Conservation (phyloP, 345 rosid genomes). For the Citrus mangshanensis region DNA sequence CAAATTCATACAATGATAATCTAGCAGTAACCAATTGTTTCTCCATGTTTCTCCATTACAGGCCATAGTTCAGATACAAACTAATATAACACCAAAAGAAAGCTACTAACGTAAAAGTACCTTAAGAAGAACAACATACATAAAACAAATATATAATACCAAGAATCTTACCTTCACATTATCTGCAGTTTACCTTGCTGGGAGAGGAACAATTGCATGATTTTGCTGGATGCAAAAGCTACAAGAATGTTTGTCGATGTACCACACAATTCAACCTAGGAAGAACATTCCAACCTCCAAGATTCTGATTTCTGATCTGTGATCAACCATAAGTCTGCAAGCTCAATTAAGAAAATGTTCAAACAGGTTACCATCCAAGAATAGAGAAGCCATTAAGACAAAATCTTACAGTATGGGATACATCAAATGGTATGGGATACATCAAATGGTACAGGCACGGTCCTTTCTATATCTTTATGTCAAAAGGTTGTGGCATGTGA, state of each 20-base stretch:
- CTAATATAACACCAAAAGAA: background rate
- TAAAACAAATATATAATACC: background rate
- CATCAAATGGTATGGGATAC: background rate
- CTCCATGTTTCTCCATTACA: background rate
- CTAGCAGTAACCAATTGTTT: background rate
- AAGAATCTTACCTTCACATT: constrained; percentile 1
- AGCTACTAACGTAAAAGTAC: background rate
- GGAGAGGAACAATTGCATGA: background rate
- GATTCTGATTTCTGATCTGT: background rate
- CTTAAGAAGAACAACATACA: background rate
- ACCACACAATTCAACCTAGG: background rate
- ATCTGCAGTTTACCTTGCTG: constrained; percentile 2
- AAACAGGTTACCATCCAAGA: background rate
- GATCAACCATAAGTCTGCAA: background rate
- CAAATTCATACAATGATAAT: background rate
- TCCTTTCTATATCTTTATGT: background rate
- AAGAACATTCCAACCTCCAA: background rate
- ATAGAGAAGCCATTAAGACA: background rate
- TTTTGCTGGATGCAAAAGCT: constrained; percentile 5
- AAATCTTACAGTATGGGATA: background rate
- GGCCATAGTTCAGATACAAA: background rate
- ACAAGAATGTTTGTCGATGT: background rate
- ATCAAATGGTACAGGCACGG: background rate
- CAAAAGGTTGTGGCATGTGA: background rate
- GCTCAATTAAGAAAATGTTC: background rate